A percentile compares a stretch with the other conserved stretches of the same genome.
Conservation (phyloP, 176 grass and related monocot species). For the Panicum miliaceum region DNA sequence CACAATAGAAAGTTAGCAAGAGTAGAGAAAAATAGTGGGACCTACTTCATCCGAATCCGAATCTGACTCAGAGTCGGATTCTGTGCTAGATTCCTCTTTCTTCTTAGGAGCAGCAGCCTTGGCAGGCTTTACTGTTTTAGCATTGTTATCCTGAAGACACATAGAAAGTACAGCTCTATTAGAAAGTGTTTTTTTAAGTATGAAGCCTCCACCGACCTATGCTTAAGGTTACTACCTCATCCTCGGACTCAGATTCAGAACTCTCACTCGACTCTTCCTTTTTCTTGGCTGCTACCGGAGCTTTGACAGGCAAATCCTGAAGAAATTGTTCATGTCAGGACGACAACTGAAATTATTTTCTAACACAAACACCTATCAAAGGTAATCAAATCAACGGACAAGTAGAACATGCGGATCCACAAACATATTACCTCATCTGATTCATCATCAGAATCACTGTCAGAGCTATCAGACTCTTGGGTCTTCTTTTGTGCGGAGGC, state of each 20-base stretch:
- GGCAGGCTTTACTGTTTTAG: conserved; percentile 14
- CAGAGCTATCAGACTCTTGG: conserved; percentile 43
- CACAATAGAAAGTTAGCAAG: background rate
- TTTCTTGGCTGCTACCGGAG: background rate
- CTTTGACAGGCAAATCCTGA: conserved; percentile 16
- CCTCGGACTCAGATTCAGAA: conserved; percentile 51
- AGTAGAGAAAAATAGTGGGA: background rate
- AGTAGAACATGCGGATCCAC: background rate
- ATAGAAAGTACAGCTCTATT: no score
- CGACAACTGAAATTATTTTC: background rate
- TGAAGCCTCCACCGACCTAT: no score
- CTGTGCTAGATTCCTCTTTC: conserved; percentile 54
- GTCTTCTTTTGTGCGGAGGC: conserved; percentile 16
- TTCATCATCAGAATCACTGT: conserved; percentile 50
- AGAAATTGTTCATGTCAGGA: background rate
- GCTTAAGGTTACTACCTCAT: conserved; percentile 15
- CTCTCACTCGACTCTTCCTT: conserved; percentile 40
- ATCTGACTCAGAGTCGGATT: conserved; percentile 41
- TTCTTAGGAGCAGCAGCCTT: conserved; percentile 43
- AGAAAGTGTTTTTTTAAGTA: no score
- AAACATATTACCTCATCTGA: conserved; percentile 39
- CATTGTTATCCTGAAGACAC: conserved; percentile 31
- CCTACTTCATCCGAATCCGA: conserved; percentile 54
- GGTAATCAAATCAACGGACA: no score
- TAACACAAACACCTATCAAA: background rate